These are phyloP conservation scores for Lepidium campestre DNA, from an alignment of 441 rosid species.

Conservation along the genomic window DNA sequence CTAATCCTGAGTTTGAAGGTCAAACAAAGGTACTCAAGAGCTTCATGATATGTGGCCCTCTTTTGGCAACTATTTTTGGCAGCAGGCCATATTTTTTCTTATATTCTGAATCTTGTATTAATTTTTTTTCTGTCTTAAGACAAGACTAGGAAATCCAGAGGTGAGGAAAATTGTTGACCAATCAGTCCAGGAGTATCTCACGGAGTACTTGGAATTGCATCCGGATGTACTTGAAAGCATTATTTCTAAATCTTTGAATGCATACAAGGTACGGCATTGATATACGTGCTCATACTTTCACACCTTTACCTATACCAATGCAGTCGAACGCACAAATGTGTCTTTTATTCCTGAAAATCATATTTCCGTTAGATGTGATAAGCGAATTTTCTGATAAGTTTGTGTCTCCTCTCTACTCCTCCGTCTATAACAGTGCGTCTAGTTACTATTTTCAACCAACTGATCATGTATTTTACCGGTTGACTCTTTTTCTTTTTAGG, in stretches of 20 bases:
- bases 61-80: conserved; percentile 3
- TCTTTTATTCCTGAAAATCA: neutral
- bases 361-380: neutral
- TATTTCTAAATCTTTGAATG: conserved; percentile 86
- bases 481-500: conserved; percentile 40
- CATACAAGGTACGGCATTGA: conserved; percentile 65
- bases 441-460: neutral
- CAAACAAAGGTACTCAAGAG: conserved; percentile 80
- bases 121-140: conserved; percentile 25
- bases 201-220: conserved; percentile 93
- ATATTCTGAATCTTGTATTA: neutral
- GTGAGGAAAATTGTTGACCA: conserved; percentile 92
- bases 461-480: neutral
- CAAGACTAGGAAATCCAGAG: conserved; percentile 99
- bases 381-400: neutral
- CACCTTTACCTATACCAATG: neutral
- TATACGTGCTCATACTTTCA: neutral
- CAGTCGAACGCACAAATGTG: neutral
- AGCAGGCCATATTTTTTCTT: neutral
- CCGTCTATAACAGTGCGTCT: neutral
- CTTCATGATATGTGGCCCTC: neutral
- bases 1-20: conserved; percentile 99
- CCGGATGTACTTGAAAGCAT: conserved; percentile 91
- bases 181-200: conserved; percentile 90
- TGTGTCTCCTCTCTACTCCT: neutral